These are phyloP conservation scores for Theobroma cacao DNA, from an alignment of 345 rosid genomes.

Conservation along the genomic window DNA sequence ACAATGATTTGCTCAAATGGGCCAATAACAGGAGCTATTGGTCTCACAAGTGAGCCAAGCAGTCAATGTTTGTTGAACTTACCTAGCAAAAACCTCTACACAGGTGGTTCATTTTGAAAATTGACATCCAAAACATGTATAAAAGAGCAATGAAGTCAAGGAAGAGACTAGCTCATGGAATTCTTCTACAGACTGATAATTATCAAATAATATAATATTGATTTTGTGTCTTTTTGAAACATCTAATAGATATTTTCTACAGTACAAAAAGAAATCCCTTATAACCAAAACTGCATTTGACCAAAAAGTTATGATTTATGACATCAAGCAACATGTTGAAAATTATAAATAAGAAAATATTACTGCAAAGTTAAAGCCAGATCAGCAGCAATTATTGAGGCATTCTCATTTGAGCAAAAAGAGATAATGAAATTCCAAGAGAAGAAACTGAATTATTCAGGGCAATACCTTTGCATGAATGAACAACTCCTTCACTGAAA, in stretches of 20 bases:
- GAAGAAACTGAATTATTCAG: neutral
- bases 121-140: neutral
- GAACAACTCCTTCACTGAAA: slow-evolving; percentile 68
- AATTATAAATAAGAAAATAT: neutral
- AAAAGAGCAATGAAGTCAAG: neutral
- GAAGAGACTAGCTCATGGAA: neutral
- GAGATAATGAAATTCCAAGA: neutral
- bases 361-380: neutral
- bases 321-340: neutral
- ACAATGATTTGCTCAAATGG: neutral
- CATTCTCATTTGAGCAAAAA: neutral
- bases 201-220: neutral
- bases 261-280: neutral
- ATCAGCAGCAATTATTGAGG: neutral
- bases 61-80: neutral
- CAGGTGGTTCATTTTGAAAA: neutral
- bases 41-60: neutral
- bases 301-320: too few relatives aligned
- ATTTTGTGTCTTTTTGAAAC: neutral
- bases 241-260: neutral
- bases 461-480: slow-evolving; percentile 68
- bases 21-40: neutral
- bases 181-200: neutral
- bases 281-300: neutral
- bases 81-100: neutral